These are phyloP conservation scores for Capsicum chinense DNA, from an alignment of 257 asterid genomes.

Conservation along the genomic window DNA sequence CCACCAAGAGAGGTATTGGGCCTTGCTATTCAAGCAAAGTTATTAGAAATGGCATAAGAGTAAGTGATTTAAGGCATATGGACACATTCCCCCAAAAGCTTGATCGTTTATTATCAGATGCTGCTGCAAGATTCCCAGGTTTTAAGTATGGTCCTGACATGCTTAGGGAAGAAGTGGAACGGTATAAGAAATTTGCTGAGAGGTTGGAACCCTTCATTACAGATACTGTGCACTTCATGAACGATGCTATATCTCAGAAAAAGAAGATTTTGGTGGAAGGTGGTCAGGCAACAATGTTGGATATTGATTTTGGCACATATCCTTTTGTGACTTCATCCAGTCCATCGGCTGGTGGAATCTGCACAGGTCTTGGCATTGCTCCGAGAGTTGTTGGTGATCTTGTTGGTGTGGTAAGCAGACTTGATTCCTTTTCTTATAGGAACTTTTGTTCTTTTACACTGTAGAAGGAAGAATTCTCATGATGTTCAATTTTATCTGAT, in stretches of 20 bases:
- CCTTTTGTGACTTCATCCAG: constrained; percentile 95
- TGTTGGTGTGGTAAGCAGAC: constrained; percentile 79
- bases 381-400: constrained; percentile 90
- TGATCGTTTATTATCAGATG: constrained; percentile 75
- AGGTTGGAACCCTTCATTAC: constrained; percentile 80
- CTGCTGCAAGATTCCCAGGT: constrained; percentile 76
- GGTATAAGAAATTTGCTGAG: constrained; percentile 71
- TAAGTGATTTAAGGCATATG: constrained; percentile 90
- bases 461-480: constrained; percentile 14
- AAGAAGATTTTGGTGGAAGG: constrained; percentile 89
- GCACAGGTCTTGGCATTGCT: constrained; percentile 96
- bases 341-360: constrained; percentile 97
- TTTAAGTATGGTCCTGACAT: constrained; percentile 73
- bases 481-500: neutral
- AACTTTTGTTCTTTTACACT: neutral
- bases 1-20: constrained; percentile 93
- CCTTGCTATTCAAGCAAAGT: constrained; percentile 95
- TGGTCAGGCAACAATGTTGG: constrained; percentile 98
- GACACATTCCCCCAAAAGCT: constrained; percentile 89
- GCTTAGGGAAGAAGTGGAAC: constrained; percentile 83
- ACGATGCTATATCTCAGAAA: constrained; percentile 67
- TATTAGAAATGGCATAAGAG: constrained; percentile 83
- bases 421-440: neutral
- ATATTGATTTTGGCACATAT: constrained; percentile 91
- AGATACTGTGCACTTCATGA: constrained; percentile 84